Evolutionary conservation across 495 filamentous ascomycete species (phyloP), one percentile per base, ranked within the genome.

Genomic region (Xylaria scruposa): DNA sequence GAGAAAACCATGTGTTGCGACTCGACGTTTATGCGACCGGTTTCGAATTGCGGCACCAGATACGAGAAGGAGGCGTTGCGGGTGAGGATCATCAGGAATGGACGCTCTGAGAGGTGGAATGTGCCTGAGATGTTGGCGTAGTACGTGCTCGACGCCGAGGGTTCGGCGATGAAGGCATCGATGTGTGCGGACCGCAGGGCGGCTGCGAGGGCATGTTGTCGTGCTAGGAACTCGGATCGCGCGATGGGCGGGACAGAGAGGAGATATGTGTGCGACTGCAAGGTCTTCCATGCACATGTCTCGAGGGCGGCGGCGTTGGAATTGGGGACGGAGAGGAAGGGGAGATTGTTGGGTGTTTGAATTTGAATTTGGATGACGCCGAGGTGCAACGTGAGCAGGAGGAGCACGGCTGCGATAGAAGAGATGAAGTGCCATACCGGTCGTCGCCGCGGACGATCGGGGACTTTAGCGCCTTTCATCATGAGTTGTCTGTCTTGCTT

Each of bases 151-250:
- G 77, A 76, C 24, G 77, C 75, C 0, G 77, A 79, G 8, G 77
- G 75, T 36, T 79, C 75, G 15, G 77, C 72, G 29, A 79, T 67
- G 56, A 77, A 79, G 31, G 75, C 75, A 58, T 79, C 77, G 38
- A 79, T 63, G 64, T 70, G 68, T 2, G 67, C 72, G 17, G 68
- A 46, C 7, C 72, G 58, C 51, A 77, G 72, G 1, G 69, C 67
- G 24, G 49, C 44, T 24, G 77, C 77, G 10, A 79, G 72, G 12
- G 26, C 69, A 12, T 63, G 31, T 59, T 78, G 77, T 4, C 77
- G 74, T 5, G 47, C 6, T 13, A 78, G 62, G 36, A 77, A 78
- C 29, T 78, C 77, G 42, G 70, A 67, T 10, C 71, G 75, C 17
- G 17, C 19, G 44, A 78, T 77, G n/a, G 73, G 59, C 36, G 77